phyloP scores from a whole-genome alignment of 345 rosid species.

The Moricandia moricandioides region DNA sequence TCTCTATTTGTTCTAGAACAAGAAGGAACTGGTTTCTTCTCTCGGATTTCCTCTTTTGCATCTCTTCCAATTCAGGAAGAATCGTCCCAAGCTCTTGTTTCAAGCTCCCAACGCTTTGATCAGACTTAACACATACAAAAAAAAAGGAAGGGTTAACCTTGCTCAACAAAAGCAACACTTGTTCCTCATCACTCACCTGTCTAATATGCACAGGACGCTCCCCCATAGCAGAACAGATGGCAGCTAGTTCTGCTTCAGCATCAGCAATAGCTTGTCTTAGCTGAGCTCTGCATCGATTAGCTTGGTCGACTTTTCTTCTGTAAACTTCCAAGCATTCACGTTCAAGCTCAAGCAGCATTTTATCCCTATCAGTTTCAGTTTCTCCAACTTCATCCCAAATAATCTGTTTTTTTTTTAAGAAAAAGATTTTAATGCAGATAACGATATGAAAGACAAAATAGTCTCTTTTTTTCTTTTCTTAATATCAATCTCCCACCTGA shows the following conservation, averaged over 20 bases:
- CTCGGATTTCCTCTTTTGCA: conserved; percentile 71
- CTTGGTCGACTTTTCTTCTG: conserved; percentile 87
- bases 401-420: not conserved
- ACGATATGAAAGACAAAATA: not conserved
- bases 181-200: conserved; percentile 49
- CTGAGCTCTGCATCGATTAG: conserved; percentile 79
- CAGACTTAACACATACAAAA: conserved; percentile 47
- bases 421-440: conserved; percentile 1
- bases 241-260: conserved; percentile 85
- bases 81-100: conserved; percentile 72
- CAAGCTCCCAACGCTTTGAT: conserved; percentile 73
- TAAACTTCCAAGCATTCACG: conserved; percentile 93
- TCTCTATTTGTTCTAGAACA: conserved; percentile 54
- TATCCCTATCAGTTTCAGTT: conserved; percentile 73
- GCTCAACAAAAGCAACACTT: not conserved
- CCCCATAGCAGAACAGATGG: conserved; percentile 85
- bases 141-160: not conserved
- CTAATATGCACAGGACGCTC: conserved; percentile 86
- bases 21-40: conserved; percentile 77
- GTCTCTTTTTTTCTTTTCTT: not conserved
- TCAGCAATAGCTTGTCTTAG: conserved; percentile 84
- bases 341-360: conserved; percentile 88
- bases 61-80: conserved; percentile 86
- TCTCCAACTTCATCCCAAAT: conserved; percentile 75
- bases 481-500: conserved; percentile 47